These are phyloP conservation scores for Vicia faba DNA, from an alignment of 306 rosid genomes.

Conservation along the genomic window DNA sequence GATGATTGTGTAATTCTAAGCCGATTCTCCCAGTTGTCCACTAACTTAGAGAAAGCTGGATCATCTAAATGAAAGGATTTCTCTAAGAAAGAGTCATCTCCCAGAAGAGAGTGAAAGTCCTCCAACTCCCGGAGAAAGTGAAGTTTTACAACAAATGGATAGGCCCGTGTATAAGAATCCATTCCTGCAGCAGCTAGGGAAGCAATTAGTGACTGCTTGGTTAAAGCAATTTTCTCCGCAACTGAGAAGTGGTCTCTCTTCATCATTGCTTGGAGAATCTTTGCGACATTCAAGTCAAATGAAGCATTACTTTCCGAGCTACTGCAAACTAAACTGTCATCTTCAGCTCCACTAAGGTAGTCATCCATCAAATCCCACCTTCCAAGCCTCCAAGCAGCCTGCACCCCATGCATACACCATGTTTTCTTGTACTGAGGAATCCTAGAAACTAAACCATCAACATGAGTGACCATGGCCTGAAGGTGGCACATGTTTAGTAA, in stretches of 20 bases:
- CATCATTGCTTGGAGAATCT: constrained; percentile 97
- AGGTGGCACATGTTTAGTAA: constrained; percentile 96
- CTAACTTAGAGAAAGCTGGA: constrained; percentile 61
- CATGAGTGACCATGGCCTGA: constrained; percentile 97
- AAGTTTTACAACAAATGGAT: constrained; percentile 92
- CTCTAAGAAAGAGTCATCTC: constrained; percentile 79
- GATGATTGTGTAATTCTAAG: constrained; percentile 88
- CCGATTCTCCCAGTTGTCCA: constrained; percentile 87
- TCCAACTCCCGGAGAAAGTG: constrained; percentile 89
- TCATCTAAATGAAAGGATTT: constrained; percentile 70
- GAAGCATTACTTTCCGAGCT: constrained; percentile 89
- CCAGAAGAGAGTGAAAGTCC: constrained; percentile 81
- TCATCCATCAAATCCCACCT: constrained; percentile 99
- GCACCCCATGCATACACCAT: constrained; percentile 99
- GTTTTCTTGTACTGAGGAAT: constrained; percentile 84
- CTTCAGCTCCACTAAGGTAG: constrained; percentile 88
- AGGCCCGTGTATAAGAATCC: constrained; percentile 94
- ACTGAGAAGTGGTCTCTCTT: constrained; percentile 86
- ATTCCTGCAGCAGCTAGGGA: constrained; percentile 97
- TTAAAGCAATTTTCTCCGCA: constrained; percentile 78
- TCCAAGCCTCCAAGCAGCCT: constrained; percentile 99
- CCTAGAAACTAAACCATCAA: constrained; percentile 91
- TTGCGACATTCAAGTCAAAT: constrained; percentile 91
- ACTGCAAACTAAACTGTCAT: constrained; percentile 82
- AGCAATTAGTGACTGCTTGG: constrained; percentile 91